Evolutionary conservation across 139 green algal species (phyloP), one percentile per base, ranked within the genome.

Genomic region (Diplosphaera chodatii): DNA sequence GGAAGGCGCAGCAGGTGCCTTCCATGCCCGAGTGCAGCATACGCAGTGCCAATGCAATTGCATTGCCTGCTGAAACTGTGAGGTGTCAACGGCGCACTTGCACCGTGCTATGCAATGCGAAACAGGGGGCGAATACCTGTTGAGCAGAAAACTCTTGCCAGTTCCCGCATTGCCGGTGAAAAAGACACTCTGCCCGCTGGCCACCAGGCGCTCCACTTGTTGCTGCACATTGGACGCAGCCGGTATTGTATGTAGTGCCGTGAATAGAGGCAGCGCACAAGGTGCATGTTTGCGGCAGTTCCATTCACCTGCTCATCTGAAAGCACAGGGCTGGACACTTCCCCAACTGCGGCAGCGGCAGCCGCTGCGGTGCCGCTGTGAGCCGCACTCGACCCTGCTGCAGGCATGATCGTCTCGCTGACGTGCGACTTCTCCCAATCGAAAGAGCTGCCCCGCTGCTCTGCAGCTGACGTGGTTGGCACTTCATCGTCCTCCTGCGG

Each of bases 81-180:
- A n/a, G n/a, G n/a, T n/a, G n/a, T n/a, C n/a, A n/a, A n/a, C n/a
- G n/a, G n/a, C n/a, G n/a, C n/a, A n/a, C n/a, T n/a, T n/a, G n/a
- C n/a, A n/a, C n/a, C n/a, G n/a, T n/a, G n/a, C n/a, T n/a, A n/a
- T n/a, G n/a, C n/a, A n/a, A n/a, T n/a, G n/a, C n/a, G n/a, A n/a
- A n/a, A n/a, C n/a, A n/a, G n/a, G n/a, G n/a, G n/a, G n/a, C n/a
- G n/a, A n/a, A n/a, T n/a, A n/a, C 32, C 69, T 67, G 56, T 77
- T 86, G 5, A 90, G 80, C 27, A 89, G 72, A 73, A 87, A 89
- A 0, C 80, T 85, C 76, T 92, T 92, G 62, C 86, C 87, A 67
- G 67, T 67, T 55, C 21, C 18, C 15, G 28, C 55, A 4, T 40
- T 63, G 8, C 41, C 37, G 23, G 84, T 88, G 78, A 90, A 90